Conservation (phyloP, 225 moss, liverwort and hornwort genomes). For the Bryoerythrophyllum caledonicum region DNA sequence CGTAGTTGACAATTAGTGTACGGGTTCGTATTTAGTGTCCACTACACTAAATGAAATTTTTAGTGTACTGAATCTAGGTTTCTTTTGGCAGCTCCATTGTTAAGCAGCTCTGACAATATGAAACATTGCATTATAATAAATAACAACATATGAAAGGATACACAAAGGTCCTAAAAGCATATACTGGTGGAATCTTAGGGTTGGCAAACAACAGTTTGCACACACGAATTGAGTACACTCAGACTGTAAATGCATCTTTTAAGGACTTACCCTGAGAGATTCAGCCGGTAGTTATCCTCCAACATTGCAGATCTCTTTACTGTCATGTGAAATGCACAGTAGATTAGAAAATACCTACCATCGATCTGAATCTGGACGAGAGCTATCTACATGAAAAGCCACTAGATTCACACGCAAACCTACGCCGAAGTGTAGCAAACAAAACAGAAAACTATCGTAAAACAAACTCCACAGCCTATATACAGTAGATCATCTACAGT, state of each 20-base stretch:
- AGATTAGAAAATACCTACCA: neutral
- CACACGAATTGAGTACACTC: neutral
- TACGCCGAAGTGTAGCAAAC: neutral
- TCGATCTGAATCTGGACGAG: neutral
- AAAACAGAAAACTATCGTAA: neutral
- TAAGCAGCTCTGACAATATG: no score
- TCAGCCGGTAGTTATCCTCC: neutral
- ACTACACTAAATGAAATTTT: no score
- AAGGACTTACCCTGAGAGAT: neutral
- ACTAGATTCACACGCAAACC: neutral
- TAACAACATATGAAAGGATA: no score
- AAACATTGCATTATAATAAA: no score
- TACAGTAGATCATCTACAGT: neutral
- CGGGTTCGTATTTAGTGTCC: no score
- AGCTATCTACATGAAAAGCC: neutral
- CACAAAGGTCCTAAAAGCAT: no score
- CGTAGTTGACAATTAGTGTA: no score
- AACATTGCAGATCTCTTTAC: neutral
- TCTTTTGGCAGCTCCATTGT: no score
- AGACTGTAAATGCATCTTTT: neutral
- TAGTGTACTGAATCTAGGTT: no score
- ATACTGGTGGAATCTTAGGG: no score
- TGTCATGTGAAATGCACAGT: neutral
- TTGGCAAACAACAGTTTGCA: neutral
- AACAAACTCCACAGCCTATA: neutral